Evolutionary conservation across 2,329 filamentous ascomycete species (phyloP).

Genomic region (Xylaria sp.): DNA sequence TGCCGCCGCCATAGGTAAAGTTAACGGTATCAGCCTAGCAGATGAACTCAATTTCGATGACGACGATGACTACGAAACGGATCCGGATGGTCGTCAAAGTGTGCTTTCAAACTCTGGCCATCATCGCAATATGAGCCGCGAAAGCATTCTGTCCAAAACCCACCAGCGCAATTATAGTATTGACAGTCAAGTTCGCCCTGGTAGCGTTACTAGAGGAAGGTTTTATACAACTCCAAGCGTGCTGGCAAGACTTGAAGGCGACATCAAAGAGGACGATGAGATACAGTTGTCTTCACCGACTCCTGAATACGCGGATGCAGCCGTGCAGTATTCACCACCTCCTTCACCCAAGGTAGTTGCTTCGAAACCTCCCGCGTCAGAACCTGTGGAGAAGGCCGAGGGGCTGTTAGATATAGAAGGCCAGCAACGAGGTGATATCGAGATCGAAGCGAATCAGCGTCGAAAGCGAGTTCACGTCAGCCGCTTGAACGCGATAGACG

Average conservation of each 20-base stretch:
- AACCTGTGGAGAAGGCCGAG: conserved; percentile 54
- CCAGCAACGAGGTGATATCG: conserved; percentile 59
- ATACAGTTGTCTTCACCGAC: conserved; percentile 51
- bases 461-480: conserved; percentile 72
- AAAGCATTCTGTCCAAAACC: conserved; percentile 60
- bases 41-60: conserved; percentile 91
- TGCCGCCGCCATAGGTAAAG: conserved; percentile 63
- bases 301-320: conserved; percentile 53
- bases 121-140: conserved; percentile 65
- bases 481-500: conserved; percentile 62
- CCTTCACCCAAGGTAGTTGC: conserved; percentile 70
- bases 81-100: conserved; percentile 75
- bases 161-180: conserved; percentile 68
- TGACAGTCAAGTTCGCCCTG: conserved; percentile 66
- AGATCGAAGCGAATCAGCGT: conserved; percentile 79
- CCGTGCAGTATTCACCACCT: conserved; percentile 84
- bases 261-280: conserved; percentile 62
- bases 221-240: conserved; percentile 65
- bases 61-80: conserved; percentile 76
- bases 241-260: conserved; percentile 65
- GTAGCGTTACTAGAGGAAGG: conserved; percentile 64
- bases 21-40: conserved; percentile 79
- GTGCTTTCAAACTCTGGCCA: conserved; percentile 64
- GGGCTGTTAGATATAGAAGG: conserved; percentile 57
- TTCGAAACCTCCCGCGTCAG: conserved; percentile 55